A percentile compares a stretch with the other conserved stretches of the same genome.
These are phyloP conservation scores for Juglanconis sp. DNA, from an alignment of 2,329 filamentous ascomycete genomes.

Conservation along the genomic window DNA sequence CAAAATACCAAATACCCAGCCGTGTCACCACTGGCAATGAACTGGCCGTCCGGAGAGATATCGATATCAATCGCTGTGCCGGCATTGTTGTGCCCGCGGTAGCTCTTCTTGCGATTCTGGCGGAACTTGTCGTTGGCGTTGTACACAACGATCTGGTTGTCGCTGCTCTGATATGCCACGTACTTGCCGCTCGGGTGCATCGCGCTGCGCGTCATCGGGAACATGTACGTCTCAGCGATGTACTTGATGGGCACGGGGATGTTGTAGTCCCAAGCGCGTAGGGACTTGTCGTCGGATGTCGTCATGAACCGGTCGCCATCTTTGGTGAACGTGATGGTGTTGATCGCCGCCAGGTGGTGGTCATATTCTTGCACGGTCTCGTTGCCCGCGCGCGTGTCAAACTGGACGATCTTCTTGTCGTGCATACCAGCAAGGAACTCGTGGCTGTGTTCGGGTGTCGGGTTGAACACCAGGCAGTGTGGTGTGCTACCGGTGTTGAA, in stretches of 20 bases:
- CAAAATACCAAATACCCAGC: slow-evolving; percentile 92
- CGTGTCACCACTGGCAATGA: slow-evolving; percentile 81
- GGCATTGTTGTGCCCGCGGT: slow-evolving; percentile 92
- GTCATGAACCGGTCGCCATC: slow-evolving; percentile 94
- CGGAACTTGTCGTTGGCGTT: slow-evolving; percentile 92
- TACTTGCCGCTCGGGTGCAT: slow-evolving; percentile 89
- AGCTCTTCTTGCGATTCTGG: slow-evolving; percentile 95
- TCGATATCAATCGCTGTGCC: slow-evolving; percentile 89
- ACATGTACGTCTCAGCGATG: slow-evolving; percentile 97
- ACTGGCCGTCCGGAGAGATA: slow-evolving; percentile 87
- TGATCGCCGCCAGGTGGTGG: slow-evolving; percentile 95
- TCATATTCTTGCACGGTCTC: slow-evolving; percentile 96
- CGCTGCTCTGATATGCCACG: slow-evolving; percentile 86
- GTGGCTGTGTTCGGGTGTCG: slow-evolving; percentile 68
- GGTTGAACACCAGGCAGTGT: slow-evolving; percentile 92
- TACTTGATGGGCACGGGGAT: slow-evolving; percentile 99
- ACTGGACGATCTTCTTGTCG: slow-evolving; percentile 98
- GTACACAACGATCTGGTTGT: slow-evolving; percentile 97
- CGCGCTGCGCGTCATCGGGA: slow-evolving; percentile 82
- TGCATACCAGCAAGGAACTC: slow-evolving; percentile 97
- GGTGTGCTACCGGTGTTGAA: slow-evolving; percentile 95
- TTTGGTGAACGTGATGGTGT: slow-evolving; percentile 95
- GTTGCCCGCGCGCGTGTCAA: slow-evolving; percentile 74
- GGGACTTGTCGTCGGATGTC: slow-evolving; percentile 93
- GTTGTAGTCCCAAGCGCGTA: slow-evolving; percentile 97